Evolutionary conservation across 768 basidiomycete genomes (phyloP), one percentile per base, ranked within the genome.

Genomic region (Russula virescens): DNA sequence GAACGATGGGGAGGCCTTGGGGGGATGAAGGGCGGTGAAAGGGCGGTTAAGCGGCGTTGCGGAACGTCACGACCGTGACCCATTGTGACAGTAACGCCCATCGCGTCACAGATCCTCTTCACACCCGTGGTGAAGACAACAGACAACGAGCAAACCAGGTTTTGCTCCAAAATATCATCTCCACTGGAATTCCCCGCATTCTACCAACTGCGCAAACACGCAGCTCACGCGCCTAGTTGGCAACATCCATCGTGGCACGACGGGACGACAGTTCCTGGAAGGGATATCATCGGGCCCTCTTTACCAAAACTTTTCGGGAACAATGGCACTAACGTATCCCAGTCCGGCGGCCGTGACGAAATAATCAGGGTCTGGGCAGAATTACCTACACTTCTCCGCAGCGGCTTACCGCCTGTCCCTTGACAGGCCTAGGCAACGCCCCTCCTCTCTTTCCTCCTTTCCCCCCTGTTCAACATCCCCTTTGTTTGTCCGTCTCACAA

Each of bases 401-500:
- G 58, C 53, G 63, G 48, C 63, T 64, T 64, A 64, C 63, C 63
- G 63, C 62, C 63, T 59, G 58, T 23, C 53, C 25, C 52, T 55
- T 45, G 56, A 42, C 42, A 16, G 28, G 16, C 34, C 3, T 31
- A 18, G 16, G 43, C 43, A 5, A 38, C 47, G 11, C 23, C 40
- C 43, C 21, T 23, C 3, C 43, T 3, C 38, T 9, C 31, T 8
- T 31, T 31, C 31, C 31, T n/a, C 31, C 31, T 31, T 8, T 31
- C 31, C 31, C 8, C 31, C 31, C 31, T 31, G 3, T 31, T 8
- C 38, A 11, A 13, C n/a, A 38, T 11, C 42, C 13, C 18, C 4
- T 47, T 14, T 26, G 21, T 38, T 16, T 26, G 26, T 42, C 13
- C 8, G 31, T 31, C 8, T 31, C 31, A 31, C 31, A n/a, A n/a